These are phyloP conservation scores for Apiospora hydei DNA, from an alignment of 2,329 filamentous ascomycete genomes.

Conservation along the genomic window DNA sequence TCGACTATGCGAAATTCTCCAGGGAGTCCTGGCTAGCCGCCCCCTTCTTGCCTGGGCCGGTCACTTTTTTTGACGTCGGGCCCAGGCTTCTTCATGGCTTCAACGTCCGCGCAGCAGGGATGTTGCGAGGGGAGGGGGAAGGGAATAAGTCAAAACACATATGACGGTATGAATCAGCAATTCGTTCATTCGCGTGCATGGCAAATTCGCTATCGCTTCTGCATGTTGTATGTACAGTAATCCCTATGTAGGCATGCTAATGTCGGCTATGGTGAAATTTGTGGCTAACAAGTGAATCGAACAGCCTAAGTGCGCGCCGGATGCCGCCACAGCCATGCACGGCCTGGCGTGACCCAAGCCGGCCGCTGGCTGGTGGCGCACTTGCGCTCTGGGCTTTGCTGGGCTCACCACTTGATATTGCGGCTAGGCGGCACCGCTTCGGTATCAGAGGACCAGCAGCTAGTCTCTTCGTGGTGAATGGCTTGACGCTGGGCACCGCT, in stretches of 20 bases:
- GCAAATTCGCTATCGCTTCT: background rate
- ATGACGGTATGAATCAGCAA: background rate
- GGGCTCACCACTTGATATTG: background rate
- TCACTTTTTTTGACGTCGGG: background rate
- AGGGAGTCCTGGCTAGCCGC: conserved; percentile 10
- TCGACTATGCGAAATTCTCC: conserved; percentile 5
- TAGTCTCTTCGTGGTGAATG: conserved; percentile 16
- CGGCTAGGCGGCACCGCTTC: conserved; percentile 14
- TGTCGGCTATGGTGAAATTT: conserved; percentile 16
- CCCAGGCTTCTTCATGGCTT: background rate
- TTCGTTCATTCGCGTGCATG: background rate
- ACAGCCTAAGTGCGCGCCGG: conserved; percentile 14
- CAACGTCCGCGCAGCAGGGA: conserved; percentile 1
- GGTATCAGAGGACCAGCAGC: background rate
- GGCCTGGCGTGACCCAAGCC: conserved; percentile 6
- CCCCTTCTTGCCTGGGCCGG: background rate
- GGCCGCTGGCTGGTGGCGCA: conserved; percentile 4
- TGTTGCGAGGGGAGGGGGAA: background rate
- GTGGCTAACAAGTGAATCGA: background rate
- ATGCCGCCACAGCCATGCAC: conserved; percentile 13
- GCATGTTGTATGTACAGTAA: conserved; percentile 4
- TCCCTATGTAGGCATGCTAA: conserved; percentile 6
- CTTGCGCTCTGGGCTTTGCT: background rate
- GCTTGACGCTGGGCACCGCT: conserved; percentile 12
- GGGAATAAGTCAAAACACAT: background rate